These are phyloP conservation scores for Coleophoma cylindrospora DNA, from an alignment of 2,329 filamentous ascomycete species.

Conservation along the genomic window DNA sequence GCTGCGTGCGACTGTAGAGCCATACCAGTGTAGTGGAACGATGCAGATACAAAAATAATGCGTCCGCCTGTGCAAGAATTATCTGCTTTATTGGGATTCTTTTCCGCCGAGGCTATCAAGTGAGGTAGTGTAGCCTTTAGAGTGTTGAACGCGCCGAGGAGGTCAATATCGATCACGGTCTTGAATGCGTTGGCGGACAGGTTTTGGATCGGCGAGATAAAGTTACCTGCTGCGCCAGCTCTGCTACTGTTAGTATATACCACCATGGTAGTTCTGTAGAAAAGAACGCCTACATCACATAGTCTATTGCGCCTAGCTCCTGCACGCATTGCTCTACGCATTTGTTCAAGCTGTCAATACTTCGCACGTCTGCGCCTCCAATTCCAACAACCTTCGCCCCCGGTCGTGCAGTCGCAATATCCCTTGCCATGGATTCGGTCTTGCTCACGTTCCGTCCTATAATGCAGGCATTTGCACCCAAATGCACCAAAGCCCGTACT, in stretches of 20 bases:
- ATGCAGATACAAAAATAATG: slow-evolving; percentile 86
- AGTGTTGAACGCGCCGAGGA: slow-evolving; percentile 90
- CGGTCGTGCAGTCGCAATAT: slow-evolving; percentile 72
- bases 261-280: neutral
- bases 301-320: slow-evolving; percentile 87
- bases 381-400: slow-evolving; percentile 86
- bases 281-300: slow-evolving; percentile 66
- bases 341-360: slow-evolving; percentile 61
- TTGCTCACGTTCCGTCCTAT: slow-evolving; percentile 86
- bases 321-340: slow-evolving; percentile 76
- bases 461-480: slow-evolving; percentile 92
- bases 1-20: slow-evolving; percentile 86
- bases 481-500: slow-evolving; percentile 82
- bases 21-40: slow-evolving; percentile 84
- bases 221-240: slow-evolving; percentile 93
- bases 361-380: slow-evolving; percentile 73
- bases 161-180: slow-evolving; percentile 92
- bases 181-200: slow-evolving; percentile 90
- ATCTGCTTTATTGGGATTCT: slow-evolving; percentile 51
- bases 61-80: slow-evolving; percentile 63
- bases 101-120: slow-evolving; percentile 67
- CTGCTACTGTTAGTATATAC: slow-evolving; percentile 35
- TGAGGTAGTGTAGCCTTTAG: slow-evolving; percentile 86
- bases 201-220: slow-evolving; percentile 77
- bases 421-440: slow-evolving; percentile 73